Percentiles rank a stretch among this genome's conserved stretches.
Conservation (phyloP, 2,329 filamentous ascomycete species). For the Fusarium bulbicola region DNA sequence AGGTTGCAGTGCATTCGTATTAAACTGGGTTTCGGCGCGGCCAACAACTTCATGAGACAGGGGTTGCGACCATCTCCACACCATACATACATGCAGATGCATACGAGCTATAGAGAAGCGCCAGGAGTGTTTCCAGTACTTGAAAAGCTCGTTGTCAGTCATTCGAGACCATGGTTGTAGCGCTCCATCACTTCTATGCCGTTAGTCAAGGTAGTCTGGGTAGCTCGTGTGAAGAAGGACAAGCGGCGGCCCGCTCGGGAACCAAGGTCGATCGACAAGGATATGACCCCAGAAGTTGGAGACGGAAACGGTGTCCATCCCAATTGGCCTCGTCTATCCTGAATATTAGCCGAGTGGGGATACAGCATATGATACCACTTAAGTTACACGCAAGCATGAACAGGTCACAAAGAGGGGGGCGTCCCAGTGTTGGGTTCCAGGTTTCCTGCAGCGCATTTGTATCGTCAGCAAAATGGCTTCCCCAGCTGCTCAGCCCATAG, state of each 20-base stretch:
- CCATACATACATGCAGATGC: not conserved
- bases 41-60: not conserved
- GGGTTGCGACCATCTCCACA: not conserved
- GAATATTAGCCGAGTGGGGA: constrained; percentile 4
- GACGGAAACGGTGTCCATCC: not conserved
- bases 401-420: constrained; percentile 10
- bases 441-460: not conserved
- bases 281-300: not conserved
- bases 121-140: fast-evolving
- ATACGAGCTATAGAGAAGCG: not conserved
- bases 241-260: not conserved
- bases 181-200: not conserved
- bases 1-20: not conserved
- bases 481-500: not conserved
- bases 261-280: not conserved
- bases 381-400: not conserved
- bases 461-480: not conserved
- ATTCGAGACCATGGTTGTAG: not conserved
- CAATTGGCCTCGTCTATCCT: not conserved
- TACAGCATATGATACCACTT: not conserved
- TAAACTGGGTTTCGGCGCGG: not conserved
- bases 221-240: not conserved
- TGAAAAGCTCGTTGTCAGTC: not conserved
- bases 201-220: not conserved
- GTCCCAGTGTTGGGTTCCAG: not conserved